Evolutionary conservation across 192 early-diverging fungal species (phyloP), one percentile per base, ranked within the genome.

Genomic region (Obelidium mucronatum): DNA sequence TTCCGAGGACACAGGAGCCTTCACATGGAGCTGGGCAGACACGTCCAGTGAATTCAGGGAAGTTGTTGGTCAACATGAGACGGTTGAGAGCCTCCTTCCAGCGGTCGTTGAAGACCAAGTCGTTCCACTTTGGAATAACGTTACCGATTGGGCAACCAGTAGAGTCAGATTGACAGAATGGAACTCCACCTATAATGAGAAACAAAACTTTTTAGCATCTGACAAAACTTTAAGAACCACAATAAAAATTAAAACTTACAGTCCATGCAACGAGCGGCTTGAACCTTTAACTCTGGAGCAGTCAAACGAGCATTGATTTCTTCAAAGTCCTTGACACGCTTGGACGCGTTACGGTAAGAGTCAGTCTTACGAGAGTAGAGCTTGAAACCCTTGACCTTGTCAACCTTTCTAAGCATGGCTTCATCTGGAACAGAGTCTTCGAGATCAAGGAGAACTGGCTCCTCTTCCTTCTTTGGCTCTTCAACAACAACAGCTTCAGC

Each of bases 91-190:
- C 97, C 11, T 95, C 96, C 80, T 93, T 88, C 97, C 97, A 99
- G 79, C 97, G 94, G 85, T 96, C 87, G 81, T 92, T 92, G 89
- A 93, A 99, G 34, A 99, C 93, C 22, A 99, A 86, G 58, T 99
- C 96, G 82, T 99, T 99, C 95, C 96, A 99, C 86, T 97, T 97
- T 64, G 97, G 97, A 76, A 99, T 98, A 58, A 99, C 92, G 86
- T 99, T 99, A 73, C 97, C 95, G 58, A 99, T 96, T 31, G 97
- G 97, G 80, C 97, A 99, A 40, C 97, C 97, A 69, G 91, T 92
- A 31, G n/a, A 13, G 78, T 97, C 95, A 22, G 93, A 93, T 88
- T 99, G 96, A 84, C 97, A 99, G 91, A 97, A 98, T 54, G 97
- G 96, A 34, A 98, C 91, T 84, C 97, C 97, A 81, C 97, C 74